Percentiles rank a stretch among this genome's conserved stretches.
Evolutionary conservation across 2,329 filamentous ascomycete species (phyloP).

Genomic region (Colletotrichum lini): DNA sequence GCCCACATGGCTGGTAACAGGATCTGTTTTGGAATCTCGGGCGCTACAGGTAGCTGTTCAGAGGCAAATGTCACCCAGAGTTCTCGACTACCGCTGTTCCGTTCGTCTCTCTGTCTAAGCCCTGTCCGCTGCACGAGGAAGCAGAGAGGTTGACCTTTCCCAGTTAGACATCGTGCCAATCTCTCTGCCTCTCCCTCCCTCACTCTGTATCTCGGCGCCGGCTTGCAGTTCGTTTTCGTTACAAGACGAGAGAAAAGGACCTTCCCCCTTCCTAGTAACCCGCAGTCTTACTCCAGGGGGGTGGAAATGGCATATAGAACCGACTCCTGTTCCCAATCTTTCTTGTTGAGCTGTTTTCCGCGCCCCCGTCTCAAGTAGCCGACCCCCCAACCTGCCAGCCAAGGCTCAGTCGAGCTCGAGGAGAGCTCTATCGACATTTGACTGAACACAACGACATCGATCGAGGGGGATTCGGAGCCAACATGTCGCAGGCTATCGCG

Average conservation of each 20-base stretch:
- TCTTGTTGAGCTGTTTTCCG: conserved; percentile 16
- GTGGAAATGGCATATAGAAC: conserved; percentile 21
- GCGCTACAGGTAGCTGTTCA: conserved; percentile 15
- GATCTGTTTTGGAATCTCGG: conserved; percentile 32
- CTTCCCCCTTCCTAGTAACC: background rate
- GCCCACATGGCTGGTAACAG: conserved; percentile 26
- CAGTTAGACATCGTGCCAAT: conserved; percentile 3
- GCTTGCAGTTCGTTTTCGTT: background rate
- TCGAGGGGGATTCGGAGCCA: background rate
- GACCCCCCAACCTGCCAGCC: background rate
- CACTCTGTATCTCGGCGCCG: background rate
- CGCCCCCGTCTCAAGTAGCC: background rate
- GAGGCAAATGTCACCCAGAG: conserved; percentile 22
- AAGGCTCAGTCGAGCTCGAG: conserved; percentile 25
- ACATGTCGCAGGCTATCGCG: conserved; percentile 35
- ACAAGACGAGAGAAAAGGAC: conserved; percentile 2
- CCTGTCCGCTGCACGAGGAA: conserved; percentile 18
- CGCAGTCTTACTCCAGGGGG: background rate
- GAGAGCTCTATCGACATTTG: background rate
- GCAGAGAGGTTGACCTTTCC: background rate
- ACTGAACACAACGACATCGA: background rate
- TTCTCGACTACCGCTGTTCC: conserved; percentile 14
- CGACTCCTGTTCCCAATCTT: conserved; percentile 1
- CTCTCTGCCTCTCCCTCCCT: background rate
- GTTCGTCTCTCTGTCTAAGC: conserved; percentile 4